These are phyloP conservation scores for Plectranthus barbatus DNA, from an alignment of 257 asterid genomes.

Conservation along the genomic window DNA sequence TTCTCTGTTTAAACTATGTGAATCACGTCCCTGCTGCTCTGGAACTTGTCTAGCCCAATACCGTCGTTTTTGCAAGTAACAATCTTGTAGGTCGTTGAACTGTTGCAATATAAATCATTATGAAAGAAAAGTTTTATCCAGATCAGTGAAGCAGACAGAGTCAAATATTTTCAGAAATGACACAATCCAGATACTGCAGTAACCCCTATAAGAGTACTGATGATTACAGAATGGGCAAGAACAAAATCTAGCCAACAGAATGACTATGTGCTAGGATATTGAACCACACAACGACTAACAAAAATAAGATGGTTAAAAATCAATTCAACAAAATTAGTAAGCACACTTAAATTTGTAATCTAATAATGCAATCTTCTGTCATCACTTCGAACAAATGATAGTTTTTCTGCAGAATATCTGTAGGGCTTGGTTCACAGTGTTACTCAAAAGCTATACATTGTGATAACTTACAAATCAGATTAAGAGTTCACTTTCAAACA, in stretches of 20 bases:
- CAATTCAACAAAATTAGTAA: background rate
- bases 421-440: background rate
- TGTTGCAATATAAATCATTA: constrained; percentile 18
- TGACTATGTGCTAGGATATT: background rate
- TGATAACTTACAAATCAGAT: background rate
- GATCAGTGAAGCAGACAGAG: background rate
- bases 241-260: background rate
- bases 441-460: background rate
- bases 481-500: background rate
- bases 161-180: constrained; percentile 3
- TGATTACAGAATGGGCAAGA: background rate
- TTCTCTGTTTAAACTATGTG: constrained; percentile 32
- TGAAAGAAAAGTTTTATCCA: background rate
- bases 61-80: constrained; percentile 69
- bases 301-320: background rate
- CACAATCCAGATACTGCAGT: background rate
- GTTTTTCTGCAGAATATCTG: constrained; percentile 1
- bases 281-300: background rate
- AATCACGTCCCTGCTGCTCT: constrained; percentile 34
- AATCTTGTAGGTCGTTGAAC: constrained; percentile 78
- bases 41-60: constrained; percentile 39
- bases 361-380: background rate
- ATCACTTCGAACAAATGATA: background rate
- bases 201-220: background rate
- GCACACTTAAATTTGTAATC: background rate